Evolutionary conservation across 495 filamentous ascomycete genomes (phyloP), one percentile per base, ranked within the genome.

Genomic region (Penicillium psychrofluorescens): DNA sequence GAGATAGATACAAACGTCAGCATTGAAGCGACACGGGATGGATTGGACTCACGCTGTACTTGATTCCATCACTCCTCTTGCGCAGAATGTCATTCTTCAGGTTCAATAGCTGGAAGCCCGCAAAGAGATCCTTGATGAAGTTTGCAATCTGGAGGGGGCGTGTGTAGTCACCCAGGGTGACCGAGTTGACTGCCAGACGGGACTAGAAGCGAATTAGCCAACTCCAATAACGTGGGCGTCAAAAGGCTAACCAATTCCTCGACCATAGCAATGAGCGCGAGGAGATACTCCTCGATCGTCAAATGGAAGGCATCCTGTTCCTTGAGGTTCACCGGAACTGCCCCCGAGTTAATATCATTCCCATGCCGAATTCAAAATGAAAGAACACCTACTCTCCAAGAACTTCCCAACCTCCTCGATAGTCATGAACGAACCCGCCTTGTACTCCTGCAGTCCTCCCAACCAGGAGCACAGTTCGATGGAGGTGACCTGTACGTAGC

Each of bases 241-340:
- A 6, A 15, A 15, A 16, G 14, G 54, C 64, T 7, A 64, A 84
- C 81, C 59, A 98, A 77, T 64, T 98, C 92, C 51, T 96, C 90
- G 44, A 94, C 83, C 45, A 96, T 81, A 34, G 78, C 75, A 38
- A 91, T 88, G 35, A 96, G 72, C 7, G 85, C 82, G 36, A 90
- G 83, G 4, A 98, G 81, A 63, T 98, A 98, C 61, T 98, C 92
- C 66, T 98, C 92, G 56, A 95, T 90, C 28, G 89, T 91, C 46
- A 98, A 69, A 60, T 97, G 92, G 76, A 98, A 98, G 22, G 80
- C 76, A 63, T 97, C 94, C 48, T 76, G 62, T 48, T 87, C 85
- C 64, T 95, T 95, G 50, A 96, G 78, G 59, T 95, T 96, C 51
- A 95, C 83, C 15, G 92, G 94, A n/a, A 97, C 92, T 95, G 49